phyloP scores from a whole-genome alignment of 352 stramenopile genomes.

The Aphanomyces euteiches region DNA sequence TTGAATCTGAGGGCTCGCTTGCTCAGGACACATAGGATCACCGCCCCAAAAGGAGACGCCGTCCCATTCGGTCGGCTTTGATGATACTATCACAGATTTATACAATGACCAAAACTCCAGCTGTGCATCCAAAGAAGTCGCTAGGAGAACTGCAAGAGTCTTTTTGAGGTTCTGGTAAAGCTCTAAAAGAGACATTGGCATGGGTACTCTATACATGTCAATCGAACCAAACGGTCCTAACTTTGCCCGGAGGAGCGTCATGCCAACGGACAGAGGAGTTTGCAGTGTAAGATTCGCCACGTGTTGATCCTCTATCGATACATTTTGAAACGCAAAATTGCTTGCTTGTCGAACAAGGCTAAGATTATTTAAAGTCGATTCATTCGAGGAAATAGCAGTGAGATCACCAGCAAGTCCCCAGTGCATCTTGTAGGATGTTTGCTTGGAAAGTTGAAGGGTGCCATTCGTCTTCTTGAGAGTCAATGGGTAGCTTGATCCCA shows the following conservation, averaged over 20 bases:
- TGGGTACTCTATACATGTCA: too few relatives aligned
- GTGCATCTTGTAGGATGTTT: slow-evolving; percentile 17
- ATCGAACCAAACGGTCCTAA: slow-evolving; percentile 4
- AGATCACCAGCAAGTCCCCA: background rate
- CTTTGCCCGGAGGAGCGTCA: background rate
- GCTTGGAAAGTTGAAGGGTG: background rate
- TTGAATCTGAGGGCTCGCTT: too few relatives aligned
- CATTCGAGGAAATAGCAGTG: background rate
- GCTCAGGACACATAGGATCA: too few relatives aligned
- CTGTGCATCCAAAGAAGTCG: too few relatives aligned
- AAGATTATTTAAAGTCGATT: background rate
- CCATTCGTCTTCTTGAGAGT: slow-evolving; percentile 16
- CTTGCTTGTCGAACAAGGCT: background rate
- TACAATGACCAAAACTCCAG: too few relatives aligned
- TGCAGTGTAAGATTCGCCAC: background rate
- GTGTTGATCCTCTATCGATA: background rate
- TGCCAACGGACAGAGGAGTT: background rate
- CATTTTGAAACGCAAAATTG: slow-evolving; percentile 18
- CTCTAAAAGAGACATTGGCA: too few relatives aligned
- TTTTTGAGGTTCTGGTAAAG: too few relatives aligned
- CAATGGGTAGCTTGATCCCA: slow-evolving; percentile 6
- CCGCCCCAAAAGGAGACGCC: too few relatives aligned
- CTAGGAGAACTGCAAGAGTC: too few relatives aligned
- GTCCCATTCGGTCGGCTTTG: too few relatives aligned
- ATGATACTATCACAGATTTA: too few relatives aligned